Evolutionary conservation across 352 stramenopile genomes (phyloP).

Genomic region (Phytophthora sojae): DNA sequence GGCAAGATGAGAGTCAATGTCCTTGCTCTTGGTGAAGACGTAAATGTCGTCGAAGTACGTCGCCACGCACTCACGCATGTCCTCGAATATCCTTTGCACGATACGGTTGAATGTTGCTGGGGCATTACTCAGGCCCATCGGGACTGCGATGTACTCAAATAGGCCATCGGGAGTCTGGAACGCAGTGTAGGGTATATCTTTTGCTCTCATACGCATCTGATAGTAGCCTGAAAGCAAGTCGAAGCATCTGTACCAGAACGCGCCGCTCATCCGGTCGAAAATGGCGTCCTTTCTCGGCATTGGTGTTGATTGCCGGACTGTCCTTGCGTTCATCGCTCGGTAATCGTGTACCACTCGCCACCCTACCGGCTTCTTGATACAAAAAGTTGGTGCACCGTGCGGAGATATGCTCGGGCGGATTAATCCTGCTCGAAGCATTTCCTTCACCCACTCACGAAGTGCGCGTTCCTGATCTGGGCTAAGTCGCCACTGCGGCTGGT

Average conservation of each 20-base stretch:
- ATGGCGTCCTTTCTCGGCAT: conserved; percentile 16
- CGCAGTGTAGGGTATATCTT: conserved; percentile 3
- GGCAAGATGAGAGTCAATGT: neutral
- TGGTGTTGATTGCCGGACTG: conserved; percentile 15
- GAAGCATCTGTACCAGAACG: conserved; percentile 17
- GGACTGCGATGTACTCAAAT: conserved; percentile 6
- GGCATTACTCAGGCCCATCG: conserved; percentile 4
- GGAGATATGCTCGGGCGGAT: conserved; percentile 5
- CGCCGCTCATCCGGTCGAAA: conserved; percentile 9
- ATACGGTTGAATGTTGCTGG: conserved; percentile 10
- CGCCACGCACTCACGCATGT: neutral
- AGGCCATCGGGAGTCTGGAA: conserved; percentile 9
- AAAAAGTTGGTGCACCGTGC: conserved; percentile 14
- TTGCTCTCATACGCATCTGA: conserved; percentile 4
- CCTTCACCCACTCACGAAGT: neutral
- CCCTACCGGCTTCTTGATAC: conserved; percentile 6
- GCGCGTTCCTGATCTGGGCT: neutral
- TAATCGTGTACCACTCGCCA: conserved; percentile 13
- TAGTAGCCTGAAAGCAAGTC: conserved; percentile 15
- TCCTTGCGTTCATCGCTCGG: conserved; percentile 10
- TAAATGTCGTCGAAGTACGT: conserved; percentile 16
- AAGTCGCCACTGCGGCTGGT: neutral
- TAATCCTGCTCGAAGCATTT: neutral
- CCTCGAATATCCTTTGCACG: neutral
- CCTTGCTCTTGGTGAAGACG: neutral